Evolutionary conservation across 148 eudicot genomes (phyloP), one percentile per base, ranked within the genome.

Genomic region (Arbutus unedo): DNA sequence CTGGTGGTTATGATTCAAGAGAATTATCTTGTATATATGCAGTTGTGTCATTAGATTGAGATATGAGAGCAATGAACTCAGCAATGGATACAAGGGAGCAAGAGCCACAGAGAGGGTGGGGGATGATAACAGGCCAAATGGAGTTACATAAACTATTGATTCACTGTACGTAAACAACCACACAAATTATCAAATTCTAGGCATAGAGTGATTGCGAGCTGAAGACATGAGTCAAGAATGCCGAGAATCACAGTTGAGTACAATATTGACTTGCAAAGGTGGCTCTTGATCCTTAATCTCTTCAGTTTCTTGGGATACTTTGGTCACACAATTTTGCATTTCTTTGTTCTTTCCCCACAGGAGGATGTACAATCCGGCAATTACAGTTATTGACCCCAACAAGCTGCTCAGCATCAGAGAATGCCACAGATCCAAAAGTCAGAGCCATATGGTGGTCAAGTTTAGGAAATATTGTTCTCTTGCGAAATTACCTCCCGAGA

Each of bases 281-380:
- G 59, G 47, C 74, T 67, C 82, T 66, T 49, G 23, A 38, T 66
- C 82, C 75, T 66, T 67, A 7, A 3, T 16, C 74, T 41, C 74
- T 64, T 64, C 21, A 23, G 81, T 15, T 64, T 49, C 81, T 49
- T 79, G 72, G 16, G 57, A 53, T 50, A 66, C 59, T 67, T 49
- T 67, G 68, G 57, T 50, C 14, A n/a, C 82, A 6, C n/a, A 21
- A 62, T 38, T 49, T 2, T 66, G 45, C 47, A 80, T 31, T 56
- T 86, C 88, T 50, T 50, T 83, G 79, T 72, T 84, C 72, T 86
- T 86, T 10, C 88, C 86, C 88, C 88, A 81, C 13, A 83, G 82
- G 49, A 86, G 86, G 81, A 83, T 81, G 71, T 86, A 86, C 59
- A 83, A n/a, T 57, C 88, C 88, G 0, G 43, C 67, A 19, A 81